These are phyloP conservation scores for Vaucheria bursata DNA, from an alignment of 352 stramenopile genomes.

Conservation along the genomic window DNA sequence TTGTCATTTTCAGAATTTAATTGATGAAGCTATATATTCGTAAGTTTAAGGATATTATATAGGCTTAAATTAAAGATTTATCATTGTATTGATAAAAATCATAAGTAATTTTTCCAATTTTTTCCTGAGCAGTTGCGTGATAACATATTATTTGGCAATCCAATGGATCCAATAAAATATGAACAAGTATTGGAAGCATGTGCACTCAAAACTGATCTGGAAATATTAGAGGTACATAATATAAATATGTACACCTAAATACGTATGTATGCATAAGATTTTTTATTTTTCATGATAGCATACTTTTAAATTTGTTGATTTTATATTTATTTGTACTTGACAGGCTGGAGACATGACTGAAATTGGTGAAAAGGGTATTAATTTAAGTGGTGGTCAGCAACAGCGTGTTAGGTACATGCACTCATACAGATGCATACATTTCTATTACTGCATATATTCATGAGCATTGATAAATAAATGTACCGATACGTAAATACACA, in stretches of 20 bases:
- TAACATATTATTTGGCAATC: constrained; percentile 88
- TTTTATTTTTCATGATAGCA: neutral
- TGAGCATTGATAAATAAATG: too few relatives aligned
- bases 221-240: neutral
- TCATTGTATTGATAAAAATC: neutral
- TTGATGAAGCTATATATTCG: too few relatives aligned
- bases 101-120: neutral
- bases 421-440: neutral
- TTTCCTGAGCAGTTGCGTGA: constrained; percentile 55
- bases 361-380: constrained; percentile 97
- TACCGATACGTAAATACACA: too few relatives aligned
- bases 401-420: constrained; percentile 56
- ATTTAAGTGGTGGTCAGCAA: constrained; percentile 89
- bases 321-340: too few relatives aligned
- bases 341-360: constrained; percentile 86
- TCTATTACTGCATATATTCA: neutral
- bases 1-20: too few relatives aligned
- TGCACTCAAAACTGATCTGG: constrained; percentile 73
- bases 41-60: too few relatives aligned
- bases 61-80: neutral
- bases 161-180: constrained; percentile 58
- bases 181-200: constrained; percentile 57
- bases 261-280: neutral
- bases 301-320: constrained; percentile 24
- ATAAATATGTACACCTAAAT: too few relatives aligned